phyloP scores from a whole-genome alignment of 2,329 filamentous ascomycete genomes.

The Pestalotiopsis sp. region DNA sequence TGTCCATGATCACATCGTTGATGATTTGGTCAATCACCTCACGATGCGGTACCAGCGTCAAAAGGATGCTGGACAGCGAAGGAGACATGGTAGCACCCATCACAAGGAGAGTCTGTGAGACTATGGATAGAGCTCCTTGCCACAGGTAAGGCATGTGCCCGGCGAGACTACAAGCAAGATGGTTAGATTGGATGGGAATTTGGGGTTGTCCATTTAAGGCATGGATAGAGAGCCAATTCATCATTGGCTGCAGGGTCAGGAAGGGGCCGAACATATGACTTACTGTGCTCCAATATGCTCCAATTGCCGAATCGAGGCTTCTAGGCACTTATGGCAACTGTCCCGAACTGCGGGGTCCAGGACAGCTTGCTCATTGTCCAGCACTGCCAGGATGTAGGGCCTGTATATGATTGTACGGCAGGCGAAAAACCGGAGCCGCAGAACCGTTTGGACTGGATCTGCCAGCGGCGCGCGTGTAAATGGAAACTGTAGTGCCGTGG shows the following conservation, averaged over 20 bases:
- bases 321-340: constrained; percentile 79
- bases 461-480: constrained; percentile 68
- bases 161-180: constrained; percentile 61
- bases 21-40: constrained; percentile 76
- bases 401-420: constrained; percentile 86
- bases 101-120: constrained; percentile 78
- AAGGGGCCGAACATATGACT: constrained; percentile 34
- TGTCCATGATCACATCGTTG: constrained; percentile 74
- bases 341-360: constrained; percentile 74
- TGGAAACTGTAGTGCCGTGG: constrained; percentile 75
- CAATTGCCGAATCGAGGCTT: constrained; percentile 77
- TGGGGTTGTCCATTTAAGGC: neutral
- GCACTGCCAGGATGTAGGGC: constrained; percentile 78
- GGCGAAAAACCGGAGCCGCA: constrained; percentile 80
- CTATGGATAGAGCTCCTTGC: constrained; percentile 82
- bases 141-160: constrained; percentile 86
- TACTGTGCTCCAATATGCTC: constrained; percentile 79
- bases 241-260: neutral
- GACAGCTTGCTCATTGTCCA: constrained; percentile 75
- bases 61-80: constrained; percentile 67
- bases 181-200: constrained; percentile 33
- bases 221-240: neutral
- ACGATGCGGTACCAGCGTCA: constrained; percentile 55
- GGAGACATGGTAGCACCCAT: constrained; percentile 86
- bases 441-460: constrained; percentile 77